Percentiles rank a stretch among this genome's conserved stretches.
These are phyloP conservation scores for Hypoxylon sp. DNA, from an alignment of 2,329 filamentous ascomycete genomes.

Conservation along the genomic window DNA sequence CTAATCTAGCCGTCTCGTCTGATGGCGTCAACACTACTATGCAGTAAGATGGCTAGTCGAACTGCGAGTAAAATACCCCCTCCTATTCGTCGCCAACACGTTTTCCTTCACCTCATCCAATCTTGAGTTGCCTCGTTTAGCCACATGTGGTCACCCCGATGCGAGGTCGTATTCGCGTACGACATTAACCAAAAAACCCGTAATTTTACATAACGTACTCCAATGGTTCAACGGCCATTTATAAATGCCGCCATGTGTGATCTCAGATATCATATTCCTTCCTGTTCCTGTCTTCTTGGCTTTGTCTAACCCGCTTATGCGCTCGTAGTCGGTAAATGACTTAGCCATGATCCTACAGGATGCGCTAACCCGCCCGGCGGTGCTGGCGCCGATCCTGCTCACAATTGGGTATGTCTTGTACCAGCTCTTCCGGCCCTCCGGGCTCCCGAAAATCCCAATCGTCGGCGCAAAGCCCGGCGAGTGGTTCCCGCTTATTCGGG, in stretches of 20 bases:
- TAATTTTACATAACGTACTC: neutral
- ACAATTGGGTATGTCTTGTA: constrained; percentile 49
- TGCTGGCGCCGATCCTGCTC: constrained; percentile 48
- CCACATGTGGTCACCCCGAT: constrained; percentile 13
- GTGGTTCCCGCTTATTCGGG: constrained; percentile 54
- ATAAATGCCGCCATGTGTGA: neutral
- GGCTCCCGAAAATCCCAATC: constrained; percentile 52
- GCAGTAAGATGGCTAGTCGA: constrained; percentile 10
- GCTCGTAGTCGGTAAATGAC: neutral
- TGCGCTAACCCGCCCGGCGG: constrained; percentile 46
- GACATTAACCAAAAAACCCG: neutral
- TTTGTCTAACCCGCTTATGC: neutral
- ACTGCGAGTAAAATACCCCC: neutral
- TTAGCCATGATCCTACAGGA: constrained; percentile 27
- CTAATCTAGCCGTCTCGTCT: neutral
- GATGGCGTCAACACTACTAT: neutral
- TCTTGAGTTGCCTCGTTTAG: neutral
- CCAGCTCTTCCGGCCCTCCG: constrained; percentile 47
- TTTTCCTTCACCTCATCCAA: constrained; percentile 7
- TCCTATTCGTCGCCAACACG: constrained; percentile 23
- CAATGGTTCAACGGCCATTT: constrained; percentile 6
- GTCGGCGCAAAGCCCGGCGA: constrained; percentile 54
- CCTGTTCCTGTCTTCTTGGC: neutral
- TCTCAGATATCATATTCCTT: constrained; percentile 1
- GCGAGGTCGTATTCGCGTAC: constrained; percentile 21